These are phyloP conservation scores for Bryum argenteum DNA, from an alignment of 225 moss, liverwort and hornwort species.

Conservation along the genomic window DNA sequence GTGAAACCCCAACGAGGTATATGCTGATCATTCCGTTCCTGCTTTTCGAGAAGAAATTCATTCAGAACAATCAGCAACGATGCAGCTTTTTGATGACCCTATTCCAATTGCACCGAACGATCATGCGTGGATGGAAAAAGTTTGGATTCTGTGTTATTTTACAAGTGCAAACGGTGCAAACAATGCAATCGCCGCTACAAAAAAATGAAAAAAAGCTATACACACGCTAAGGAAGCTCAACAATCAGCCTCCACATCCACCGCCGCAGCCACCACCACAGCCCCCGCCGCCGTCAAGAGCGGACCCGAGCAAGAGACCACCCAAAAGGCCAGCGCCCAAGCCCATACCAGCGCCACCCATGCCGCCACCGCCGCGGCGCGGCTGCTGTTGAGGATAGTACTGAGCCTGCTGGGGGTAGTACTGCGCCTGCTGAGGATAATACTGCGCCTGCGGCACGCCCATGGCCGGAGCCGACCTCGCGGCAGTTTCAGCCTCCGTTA, in stretches of 20 bases:
- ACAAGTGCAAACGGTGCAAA: too few species aligned
- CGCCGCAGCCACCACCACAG: neutral
- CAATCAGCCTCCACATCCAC: slow-evolving; percentile 28
- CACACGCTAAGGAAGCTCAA: neutral
- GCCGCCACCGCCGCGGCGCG: slow-evolving; percentile 1
- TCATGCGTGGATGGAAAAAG: too few species aligned
- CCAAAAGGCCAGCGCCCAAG: slow-evolving; percentile 25
- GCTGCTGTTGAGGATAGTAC: slow-evolving; percentile 14
- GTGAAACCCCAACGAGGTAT: too few species aligned
- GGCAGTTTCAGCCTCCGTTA: slow-evolving; percentile 13
- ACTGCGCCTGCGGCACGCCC: slow-evolving; percentile 10
- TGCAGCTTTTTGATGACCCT: too few species aligned
- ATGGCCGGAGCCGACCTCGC: slow-evolving; percentile 8
- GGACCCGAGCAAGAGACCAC: slow-evolving; percentile 17
- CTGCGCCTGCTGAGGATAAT: neutral
- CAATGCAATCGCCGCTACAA: too few species aligned
- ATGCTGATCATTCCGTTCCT: too few species aligned
- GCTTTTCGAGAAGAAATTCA: too few species aligned
- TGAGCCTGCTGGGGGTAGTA: slow-evolving; percentile 19
- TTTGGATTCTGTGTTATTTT: too few species aligned
- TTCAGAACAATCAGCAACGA: too few species aligned
- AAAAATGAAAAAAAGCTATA: too few species aligned
- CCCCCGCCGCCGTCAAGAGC: slow-evolving; percentile 24
- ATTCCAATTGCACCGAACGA: too few species aligned
- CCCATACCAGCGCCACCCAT: slow-evolving; percentile 22